Percentiles rank a stretch among this genome's conserved stretches.
These are phyloP conservation scores for Fusarium chuoi DNA, from an alignment of 2,329 filamentous ascomycete species.

Conservation along the genomic window DNA sequence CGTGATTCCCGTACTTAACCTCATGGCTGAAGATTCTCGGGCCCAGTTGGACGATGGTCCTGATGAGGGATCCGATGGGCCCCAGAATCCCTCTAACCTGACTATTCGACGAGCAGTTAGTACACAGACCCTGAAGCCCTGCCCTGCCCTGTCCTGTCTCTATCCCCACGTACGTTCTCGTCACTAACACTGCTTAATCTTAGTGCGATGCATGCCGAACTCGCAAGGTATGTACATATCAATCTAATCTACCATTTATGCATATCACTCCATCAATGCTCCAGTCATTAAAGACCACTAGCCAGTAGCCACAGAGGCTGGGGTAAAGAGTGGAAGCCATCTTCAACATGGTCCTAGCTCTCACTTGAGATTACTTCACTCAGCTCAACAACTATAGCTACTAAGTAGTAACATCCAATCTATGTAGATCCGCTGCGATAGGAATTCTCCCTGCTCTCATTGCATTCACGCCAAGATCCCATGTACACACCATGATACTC, in stretches of 20 bases:
- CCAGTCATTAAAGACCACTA: neutral
- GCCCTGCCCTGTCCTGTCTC: neutral
- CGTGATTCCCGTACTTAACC: constrained; percentile 11
- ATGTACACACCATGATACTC: constrained; percentile 48
- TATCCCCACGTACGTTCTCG: neutral
- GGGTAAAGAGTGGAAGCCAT: neutral
- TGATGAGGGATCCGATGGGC: constrained; percentile 39
- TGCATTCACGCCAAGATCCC: constrained; percentile 51
- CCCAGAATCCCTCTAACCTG: constrained; percentile 32
- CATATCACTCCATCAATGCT: neutral
- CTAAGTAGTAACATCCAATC: constrained; percentile 5
- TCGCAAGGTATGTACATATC: constrained; percentile 45
- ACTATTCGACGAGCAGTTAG: constrained; percentile 43
- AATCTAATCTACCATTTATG: constrained; percentile 24
- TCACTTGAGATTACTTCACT: neutral
- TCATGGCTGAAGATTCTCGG: constrained; percentile 32
- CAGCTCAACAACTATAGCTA: neutral
- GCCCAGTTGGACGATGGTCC: constrained; percentile 28
- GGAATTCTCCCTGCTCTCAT: constrained; percentile 51
- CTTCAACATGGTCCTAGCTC: neutral
- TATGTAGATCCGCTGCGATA: constrained; percentile 51
- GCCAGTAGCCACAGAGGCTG: neutral
- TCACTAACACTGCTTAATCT: constrained; percentile 34
- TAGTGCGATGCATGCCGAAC: constrained; percentile 49
- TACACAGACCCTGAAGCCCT: neutral